Evolutionary conservation across 768 basidiomycete species (phyloP).

Genomic region (Pisolithus orientalis): DNA sequence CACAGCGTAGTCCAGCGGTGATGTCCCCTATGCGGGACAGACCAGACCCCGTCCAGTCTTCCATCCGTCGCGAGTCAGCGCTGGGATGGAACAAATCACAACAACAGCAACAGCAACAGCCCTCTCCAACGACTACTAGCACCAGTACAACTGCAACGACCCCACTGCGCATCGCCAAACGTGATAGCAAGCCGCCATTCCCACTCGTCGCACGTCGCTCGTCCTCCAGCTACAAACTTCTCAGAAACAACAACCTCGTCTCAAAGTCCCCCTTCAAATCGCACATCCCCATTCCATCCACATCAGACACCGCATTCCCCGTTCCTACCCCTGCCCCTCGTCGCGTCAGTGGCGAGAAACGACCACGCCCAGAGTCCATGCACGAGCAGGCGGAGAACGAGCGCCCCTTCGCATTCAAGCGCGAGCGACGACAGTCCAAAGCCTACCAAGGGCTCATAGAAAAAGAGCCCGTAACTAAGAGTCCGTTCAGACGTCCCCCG

Average conservation of each 20-base stretch:
- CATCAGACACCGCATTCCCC: conserved; percentile 9
- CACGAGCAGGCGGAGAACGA: conserved; percentile 68
- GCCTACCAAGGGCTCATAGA: conserved; percentile 67
- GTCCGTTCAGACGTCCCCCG: conserved; percentile 55
- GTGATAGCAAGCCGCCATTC: conserved; percentile 42
- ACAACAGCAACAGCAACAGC: background rate
- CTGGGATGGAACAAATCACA: conserved; percentile 56
- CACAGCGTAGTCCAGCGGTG: conserved; percentile 14
- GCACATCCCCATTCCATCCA: conserved; percentile 46
- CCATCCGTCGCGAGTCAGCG: conserved; percentile 57
- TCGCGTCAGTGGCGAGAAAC: conserved; percentile 72
- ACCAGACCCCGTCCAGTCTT: conserved; percentile 57
- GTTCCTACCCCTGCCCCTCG: conserved; percentile 22
- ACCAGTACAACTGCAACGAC: conserved; percentile 31
- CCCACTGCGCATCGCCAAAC: conserved; percentile 71
- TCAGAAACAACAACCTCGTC: conserved; percentile 72
- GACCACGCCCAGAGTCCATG: conserved; percentile 67
- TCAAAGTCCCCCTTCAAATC: conserved; percentile 84
- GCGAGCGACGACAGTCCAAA: conserved; percentile 70
- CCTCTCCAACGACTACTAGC: conserved; percentile 14
- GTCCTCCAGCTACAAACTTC: conserved; percentile 75
- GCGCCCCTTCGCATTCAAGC: conserved; percentile 61
- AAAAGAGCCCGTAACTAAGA: conserved; percentile 76
- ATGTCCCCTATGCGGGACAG: conserved; percentile 53
- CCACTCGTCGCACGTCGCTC: conserved; percentile 60